Evolutionary conservation across 441 rosid genomes (phyloP).

Genomic region (Omphalea diandra): DNA sequence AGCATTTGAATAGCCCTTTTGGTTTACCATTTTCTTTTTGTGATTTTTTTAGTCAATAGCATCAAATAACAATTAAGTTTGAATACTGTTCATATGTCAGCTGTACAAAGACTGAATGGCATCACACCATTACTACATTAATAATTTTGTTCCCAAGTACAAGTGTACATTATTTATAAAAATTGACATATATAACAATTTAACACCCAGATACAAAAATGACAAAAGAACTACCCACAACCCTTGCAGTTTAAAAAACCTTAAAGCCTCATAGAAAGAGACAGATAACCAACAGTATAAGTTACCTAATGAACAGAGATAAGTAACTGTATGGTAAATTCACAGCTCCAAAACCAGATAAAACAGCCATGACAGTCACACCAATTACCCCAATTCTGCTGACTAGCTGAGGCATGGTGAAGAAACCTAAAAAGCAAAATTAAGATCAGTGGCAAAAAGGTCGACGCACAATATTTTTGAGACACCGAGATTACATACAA

Average conservation of each 20-base stretch:
- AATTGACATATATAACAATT: too few relatives aligned
- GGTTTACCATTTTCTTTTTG: too few relatives aligned
- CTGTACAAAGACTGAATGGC: too few relatives aligned
- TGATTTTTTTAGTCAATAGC: too few relatives aligned
- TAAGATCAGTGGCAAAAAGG: constrained; percentile 9
- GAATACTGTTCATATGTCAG: not conserved
- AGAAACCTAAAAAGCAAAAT: constrained; percentile 66
- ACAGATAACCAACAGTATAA: not conserved
- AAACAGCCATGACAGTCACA: constrained; percentile 96
- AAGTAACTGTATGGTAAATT: constrained; percentile 97
- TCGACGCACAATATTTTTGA: constrained; percentile 8
- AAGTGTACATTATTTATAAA: too few relatives aligned
- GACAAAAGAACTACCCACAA: too few relatives aligned
- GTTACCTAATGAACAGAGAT: constrained; percentile 92
- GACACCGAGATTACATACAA: constrained; percentile 3
- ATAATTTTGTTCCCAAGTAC: too few relatives aligned
- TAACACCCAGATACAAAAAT: too few relatives aligned
- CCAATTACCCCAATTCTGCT: constrained; percentile 99
- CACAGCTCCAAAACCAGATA: constrained; percentile 99
- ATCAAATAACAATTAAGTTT: not conserved
- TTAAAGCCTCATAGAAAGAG: not conserved
- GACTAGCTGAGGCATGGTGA: constrained; percentile 93
- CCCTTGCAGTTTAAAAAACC: too few relatives aligned
- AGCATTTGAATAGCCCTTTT: too few relatives aligned
- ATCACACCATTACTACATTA: too few relatives aligned